These are phyloP conservation scores for Besnoitia besnoiti DNA, from an alignment of 169 alveolate genomes.

Conservation along the genomic window DNA sequence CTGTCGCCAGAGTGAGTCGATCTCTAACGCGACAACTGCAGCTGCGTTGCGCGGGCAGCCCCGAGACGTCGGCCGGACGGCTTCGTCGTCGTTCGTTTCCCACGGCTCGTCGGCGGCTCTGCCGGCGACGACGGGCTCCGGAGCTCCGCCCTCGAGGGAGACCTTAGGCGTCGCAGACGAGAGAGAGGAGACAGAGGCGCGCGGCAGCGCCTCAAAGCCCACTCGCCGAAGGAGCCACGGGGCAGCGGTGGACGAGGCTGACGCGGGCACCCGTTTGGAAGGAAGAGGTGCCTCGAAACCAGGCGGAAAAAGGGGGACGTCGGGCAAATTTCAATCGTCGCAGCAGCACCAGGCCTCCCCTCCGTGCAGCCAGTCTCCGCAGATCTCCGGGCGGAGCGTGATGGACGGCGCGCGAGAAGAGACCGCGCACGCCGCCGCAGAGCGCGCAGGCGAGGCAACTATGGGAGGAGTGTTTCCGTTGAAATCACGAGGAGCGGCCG, in stretches of 20 bases:
- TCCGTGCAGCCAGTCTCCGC: not conserved
- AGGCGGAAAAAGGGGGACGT: not conserved
- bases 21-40: not conserved
- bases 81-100: not conserved
- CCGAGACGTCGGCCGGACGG: not conserved
- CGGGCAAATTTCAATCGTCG: not conserved
- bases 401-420: not conserved
- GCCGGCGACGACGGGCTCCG: not conserved
- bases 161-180: not conserved
- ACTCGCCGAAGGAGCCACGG: not conserved
- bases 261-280: not conserved
- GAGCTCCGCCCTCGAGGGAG: not conserved
- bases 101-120: not conserved
- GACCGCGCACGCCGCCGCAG: too few relatives aligned
- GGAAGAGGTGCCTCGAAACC: not conserved
- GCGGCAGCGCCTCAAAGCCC: not conserved
- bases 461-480: too few relatives aligned
- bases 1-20: not conserved
- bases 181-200: not conserved
- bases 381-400: not conserved
- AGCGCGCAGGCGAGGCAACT: too few relatives aligned
- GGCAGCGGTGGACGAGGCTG: not conserved
- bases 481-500: too few relatives aligned
- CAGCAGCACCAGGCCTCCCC: not conserved
- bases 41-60: not conserved